phyloP scores from a whole-genome alignment of 257 asterid species.

The Nicotiana knightiana region DNA sequence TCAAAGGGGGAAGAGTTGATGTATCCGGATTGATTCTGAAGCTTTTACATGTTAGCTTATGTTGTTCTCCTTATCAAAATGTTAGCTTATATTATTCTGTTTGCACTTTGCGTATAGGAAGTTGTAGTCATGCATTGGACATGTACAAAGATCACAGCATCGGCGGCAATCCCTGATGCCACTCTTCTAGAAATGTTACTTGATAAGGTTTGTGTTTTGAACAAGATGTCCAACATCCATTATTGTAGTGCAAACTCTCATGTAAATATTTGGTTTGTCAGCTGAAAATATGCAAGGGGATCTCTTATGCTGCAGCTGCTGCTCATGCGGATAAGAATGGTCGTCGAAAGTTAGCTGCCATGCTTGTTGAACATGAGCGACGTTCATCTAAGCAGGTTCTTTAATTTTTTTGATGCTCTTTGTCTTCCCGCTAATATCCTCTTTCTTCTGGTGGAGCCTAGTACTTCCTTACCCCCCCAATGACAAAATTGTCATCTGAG shows the following conservation, averaged over 20 bases:
- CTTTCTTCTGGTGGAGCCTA: not conserved
- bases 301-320: conserved; percentile 98
- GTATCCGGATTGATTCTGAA: not conserved
- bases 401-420: conserved; percentile 1
- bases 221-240: not conserved
- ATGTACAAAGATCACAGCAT: conserved; percentile 70
- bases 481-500: not conserved
- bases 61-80: conserved; percentile 3
- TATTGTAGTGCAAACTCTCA: conserved; percentile 20
- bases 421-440: conserved; percentile 5
- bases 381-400: conserved; percentile 83
- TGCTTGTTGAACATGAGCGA: conserved; percentile 95
- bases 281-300: conserved; percentile 95
- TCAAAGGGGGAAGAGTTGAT: not conserved
- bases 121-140: conserved; percentile 96
- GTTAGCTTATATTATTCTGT: not conserved
- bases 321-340: conserved; percentile 94
- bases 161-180: conserved; percentile 68
- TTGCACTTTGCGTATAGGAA: conserved; percentile 49
- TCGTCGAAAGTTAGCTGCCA: conserved; percentile 92
- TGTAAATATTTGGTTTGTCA: conserved; percentile 31
- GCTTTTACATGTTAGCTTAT: not conserved
- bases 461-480: not conserved
- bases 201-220: conserved; percentile 58
- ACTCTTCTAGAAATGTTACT: conserved; percentile 70